Conservation (phyloP, 805 yeast genomes). For the Saccharomyces kudriavzevii region DNA sequence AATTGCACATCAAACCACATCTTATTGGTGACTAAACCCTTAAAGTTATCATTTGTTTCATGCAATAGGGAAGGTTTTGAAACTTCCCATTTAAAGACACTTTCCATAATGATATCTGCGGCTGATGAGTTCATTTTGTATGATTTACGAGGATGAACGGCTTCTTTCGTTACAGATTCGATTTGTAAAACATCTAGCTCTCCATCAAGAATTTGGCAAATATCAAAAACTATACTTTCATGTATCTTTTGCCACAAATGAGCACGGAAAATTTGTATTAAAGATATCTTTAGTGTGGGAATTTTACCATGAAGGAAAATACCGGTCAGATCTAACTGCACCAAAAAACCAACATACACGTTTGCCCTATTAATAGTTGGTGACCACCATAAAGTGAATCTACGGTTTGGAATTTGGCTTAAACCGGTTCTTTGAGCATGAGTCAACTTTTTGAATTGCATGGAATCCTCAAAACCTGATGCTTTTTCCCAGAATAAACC, state of each 20-base stretch:
- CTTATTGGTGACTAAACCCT: constrained; percentile 51
- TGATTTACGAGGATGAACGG: constrained; percentile 94
- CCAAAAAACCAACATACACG: constrained; percentile 94
- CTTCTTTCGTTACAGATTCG: constrained; percentile 79
- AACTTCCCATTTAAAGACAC: constrained; percentile 76
- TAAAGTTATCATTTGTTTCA: constrained; percentile 59
- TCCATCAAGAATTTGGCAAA: constrained; percentile 85
- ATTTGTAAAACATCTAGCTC: constrained; percentile 78
- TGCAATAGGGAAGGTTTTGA: constrained; percentile 72
- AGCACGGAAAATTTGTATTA: constrained; percentile 93
- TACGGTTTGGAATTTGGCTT: constrained; percentile 93
- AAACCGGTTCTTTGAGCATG: constrained; percentile 97
- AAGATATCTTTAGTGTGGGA: constrained; percentile 90
- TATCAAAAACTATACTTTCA: constrained; percentile 86
- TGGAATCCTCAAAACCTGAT: constrained; percentile 91
- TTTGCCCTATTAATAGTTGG: constrained; percentile 98
- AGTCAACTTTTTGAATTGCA: constrained; percentile 89
- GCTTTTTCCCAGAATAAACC: constrained; percentile 98
- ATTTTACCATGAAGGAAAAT: constrained; percentile 95
- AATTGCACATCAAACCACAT: constrained; percentile 94
- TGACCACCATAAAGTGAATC: constrained; percentile 99
- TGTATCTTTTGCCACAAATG: constrained; percentile 99
- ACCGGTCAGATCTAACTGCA: constrained; percentile 93
- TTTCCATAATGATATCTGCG: constrained; percentile 77
- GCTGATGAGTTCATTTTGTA: constrained; percentile 94